Conservation (phyloP, 768 basidiomycete species). For the Rhodocollybia butyracea region DNA sequence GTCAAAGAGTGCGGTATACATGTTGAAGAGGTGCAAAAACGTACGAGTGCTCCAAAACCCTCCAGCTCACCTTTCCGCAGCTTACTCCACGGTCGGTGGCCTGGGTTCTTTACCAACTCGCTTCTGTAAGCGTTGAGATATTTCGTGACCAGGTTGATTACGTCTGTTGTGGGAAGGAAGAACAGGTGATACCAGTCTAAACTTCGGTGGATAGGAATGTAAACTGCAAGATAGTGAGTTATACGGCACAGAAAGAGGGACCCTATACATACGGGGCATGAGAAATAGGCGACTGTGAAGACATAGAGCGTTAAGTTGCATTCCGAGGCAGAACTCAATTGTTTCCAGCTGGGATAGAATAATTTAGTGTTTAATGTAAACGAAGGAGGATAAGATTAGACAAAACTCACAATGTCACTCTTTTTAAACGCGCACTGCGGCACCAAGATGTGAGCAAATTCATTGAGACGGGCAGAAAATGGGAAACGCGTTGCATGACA, state of each 20-base stretch:
- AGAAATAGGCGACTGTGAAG: neutral
- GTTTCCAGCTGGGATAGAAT: neutral
- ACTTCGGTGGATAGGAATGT: neutral
- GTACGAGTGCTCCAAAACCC: neutral
- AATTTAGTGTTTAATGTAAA: neutral
- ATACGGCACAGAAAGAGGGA: neutral
- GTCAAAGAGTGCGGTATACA: too few species aligned
- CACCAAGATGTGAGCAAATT: neutral
- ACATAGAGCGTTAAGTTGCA: neutral
- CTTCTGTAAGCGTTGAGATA: neutral
- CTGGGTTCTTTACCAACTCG: neutral
- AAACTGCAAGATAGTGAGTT: neutral
- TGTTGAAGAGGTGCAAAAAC: too few species aligned
- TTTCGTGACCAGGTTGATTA: neutral
- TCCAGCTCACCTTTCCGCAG: neutral
- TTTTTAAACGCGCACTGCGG: neutral
- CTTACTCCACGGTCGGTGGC: neutral
- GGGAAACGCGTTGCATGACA: neutral
- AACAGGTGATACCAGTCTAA: neutral
- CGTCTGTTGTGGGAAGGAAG: neutral
- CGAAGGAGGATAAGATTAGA: neutral
- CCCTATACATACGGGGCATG: neutral
- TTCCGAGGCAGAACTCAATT: neutral
- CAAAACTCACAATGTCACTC: neutral
- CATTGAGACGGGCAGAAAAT: neutral